A percentile compares a stretch with the other conserved stretches of the same genome.
These are phyloP conservation scores for Endotrypanum monterogeii DNA, from an alignment of 208 protist genomes.

Conservation along the genomic window DNA sequence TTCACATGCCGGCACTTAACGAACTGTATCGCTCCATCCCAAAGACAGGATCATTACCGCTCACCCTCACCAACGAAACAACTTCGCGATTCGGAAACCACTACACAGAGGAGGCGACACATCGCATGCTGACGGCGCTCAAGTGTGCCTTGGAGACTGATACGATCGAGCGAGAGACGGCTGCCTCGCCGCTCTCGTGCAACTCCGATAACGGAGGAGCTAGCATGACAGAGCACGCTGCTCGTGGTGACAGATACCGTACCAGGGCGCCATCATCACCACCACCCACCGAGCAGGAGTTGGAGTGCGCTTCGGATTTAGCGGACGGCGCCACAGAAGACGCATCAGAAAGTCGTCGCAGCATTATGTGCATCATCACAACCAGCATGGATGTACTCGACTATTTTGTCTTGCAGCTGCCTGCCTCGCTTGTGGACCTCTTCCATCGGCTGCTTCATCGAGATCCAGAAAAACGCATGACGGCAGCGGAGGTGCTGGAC, in stretches of 20 bases:
- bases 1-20: slow-evolving; percentile 68
- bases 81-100: slow-evolving; percentile 45
- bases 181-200: slow-evolving; percentile 1
- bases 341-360: slow-evolving; percentile 21
- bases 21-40: slow-evolving; percentile 65
- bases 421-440: slow-evolving; percentile 67
- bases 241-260: neutral
- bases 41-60: slow-evolving; percentile 43
- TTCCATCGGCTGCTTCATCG: slow-evolving; percentile 71
- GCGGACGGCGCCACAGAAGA: neutral
- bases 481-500: slow-evolving; percentile 66
- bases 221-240: neutral
- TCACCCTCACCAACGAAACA: slow-evolving; percentile 54
- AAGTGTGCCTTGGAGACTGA: slow-evolving; percentile 35
- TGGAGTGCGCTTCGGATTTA: neutral
- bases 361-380: slow-evolving; percentile 48
- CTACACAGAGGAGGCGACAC: slow-evolving; percentile 37
- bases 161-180: slow-evolving; percentile 15
- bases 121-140: slow-evolving; percentile 47
- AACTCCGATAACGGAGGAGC: neutral
- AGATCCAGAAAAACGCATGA: slow-evolving; percentile 73
- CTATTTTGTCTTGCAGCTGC: slow-evolving; percentile 45
- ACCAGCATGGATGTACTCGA: slow-evolving; percentile 40
- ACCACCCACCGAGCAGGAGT: neutral
- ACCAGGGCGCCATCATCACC: too few relatives aligned